Conservation (phyloP, 2,329 filamentous ascomycete species). For the Leptographium lundbergii region DNA sequence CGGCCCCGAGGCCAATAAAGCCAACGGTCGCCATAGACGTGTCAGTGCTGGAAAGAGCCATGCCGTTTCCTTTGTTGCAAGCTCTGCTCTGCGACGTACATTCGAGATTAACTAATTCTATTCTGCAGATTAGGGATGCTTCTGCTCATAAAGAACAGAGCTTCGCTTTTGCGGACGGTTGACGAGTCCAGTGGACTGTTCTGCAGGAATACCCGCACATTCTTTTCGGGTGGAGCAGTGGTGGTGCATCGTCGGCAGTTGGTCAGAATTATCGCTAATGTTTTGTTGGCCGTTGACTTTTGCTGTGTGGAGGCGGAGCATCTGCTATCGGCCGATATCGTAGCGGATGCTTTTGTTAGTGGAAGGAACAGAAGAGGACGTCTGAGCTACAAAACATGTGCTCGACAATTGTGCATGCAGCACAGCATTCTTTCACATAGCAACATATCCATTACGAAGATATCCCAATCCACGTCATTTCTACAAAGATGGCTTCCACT, state of each 20-base stretch:
- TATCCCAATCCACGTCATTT: neutral
- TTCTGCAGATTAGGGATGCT: neutral
- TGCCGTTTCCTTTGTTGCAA: neutral
- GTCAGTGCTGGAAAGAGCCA: neutral
- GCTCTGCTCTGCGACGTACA: neutral
- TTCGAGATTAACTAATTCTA: neutral
- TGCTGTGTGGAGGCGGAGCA: neutral
- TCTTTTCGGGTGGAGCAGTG: neutral
- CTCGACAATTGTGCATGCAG: neutral
- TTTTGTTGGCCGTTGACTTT: neutral
- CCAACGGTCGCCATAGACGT: constrained; percentile 18
- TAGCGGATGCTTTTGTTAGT: neutral
- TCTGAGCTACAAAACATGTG: neutral
- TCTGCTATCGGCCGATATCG: neutral
- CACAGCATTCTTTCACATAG: neutral
- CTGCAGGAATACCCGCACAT: neutral
- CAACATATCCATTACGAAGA: neutral
- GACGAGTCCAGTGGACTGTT: neutral
- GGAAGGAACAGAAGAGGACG: neutral
- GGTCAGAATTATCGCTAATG: neutral
- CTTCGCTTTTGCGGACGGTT: neutral
- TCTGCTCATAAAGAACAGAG: neutral
- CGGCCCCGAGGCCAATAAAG: constrained; percentile 65
- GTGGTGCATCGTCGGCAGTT: neutral
- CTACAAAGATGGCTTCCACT: constrained; percentile 20